These are phyloP conservation scores for Euphorbia tirucalli DNA, from an alignment of 345 rosid species.

Conservation along the genomic window DNA sequence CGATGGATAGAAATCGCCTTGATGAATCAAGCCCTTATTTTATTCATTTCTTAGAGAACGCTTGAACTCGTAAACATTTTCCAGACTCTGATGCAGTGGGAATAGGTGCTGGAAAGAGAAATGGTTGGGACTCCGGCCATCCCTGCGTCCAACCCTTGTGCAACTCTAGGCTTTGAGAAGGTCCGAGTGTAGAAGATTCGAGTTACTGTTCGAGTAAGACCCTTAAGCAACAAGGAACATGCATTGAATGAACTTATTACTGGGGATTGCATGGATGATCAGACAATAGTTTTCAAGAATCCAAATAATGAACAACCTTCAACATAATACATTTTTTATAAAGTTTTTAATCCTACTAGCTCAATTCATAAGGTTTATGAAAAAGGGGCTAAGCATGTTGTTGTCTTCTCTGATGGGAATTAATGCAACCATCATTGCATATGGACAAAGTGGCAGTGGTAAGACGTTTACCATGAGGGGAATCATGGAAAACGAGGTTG, in stretches of 20 bases:
- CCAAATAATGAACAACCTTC: conserved; percentile 58
- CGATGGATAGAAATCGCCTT: no score
- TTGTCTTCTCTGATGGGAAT: conserved; percentile 86
- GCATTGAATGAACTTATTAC: conserved; percentile 86
- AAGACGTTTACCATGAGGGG: conserved; percentile 95
- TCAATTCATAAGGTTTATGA: conserved; percentile 72
- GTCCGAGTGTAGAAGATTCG: conserved; percentile 77
- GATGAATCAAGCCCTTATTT: no score
- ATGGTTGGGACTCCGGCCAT: conserved; percentile 69
- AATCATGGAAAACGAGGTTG: conserved; percentile 68
- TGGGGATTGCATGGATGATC: conserved; percentile 80
- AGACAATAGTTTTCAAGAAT: conserved; percentile 55
- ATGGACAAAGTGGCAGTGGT: conserved; percentile 94
- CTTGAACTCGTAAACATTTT: neutral
- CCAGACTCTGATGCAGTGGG: conserved; percentile 7
- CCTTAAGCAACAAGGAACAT: conserved; percentile 75
- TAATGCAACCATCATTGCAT: conserved; percentile 86
- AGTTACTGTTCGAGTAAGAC: conserved; percentile 83
- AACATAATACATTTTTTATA: conserved; percentile 58
- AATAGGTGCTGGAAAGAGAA: conserved; percentile 22
- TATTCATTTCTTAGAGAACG: no score
- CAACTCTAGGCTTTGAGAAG: conserved; percentile 57
- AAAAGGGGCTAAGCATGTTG: conserved; percentile 91
- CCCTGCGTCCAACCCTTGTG: conserved; percentile 36
- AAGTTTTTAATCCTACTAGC: conserved; percentile 16